Evolutionary conservation across 768 basidiomycete genomes (phyloP).

Genomic region (Kwoniella botswanensis): DNA sequence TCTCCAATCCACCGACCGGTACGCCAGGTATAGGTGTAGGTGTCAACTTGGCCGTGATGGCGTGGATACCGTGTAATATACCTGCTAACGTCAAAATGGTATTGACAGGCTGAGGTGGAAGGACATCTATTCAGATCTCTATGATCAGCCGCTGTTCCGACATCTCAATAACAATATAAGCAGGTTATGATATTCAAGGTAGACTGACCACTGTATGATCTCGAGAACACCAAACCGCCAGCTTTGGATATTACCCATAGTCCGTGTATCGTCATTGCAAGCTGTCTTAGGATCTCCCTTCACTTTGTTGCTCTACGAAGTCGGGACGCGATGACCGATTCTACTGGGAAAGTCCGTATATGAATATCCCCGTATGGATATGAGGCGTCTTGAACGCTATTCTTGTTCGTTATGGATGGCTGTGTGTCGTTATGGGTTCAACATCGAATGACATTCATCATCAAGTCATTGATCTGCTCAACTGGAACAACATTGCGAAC

Average conservation of each 20-base stretch:
- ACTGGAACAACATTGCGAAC: no score
- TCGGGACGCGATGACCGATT: no score
- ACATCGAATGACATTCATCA: no score
- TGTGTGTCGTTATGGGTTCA: no score
- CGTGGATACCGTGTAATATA: slow-evolving; percentile 95
- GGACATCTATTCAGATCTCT: slow-evolving; percentile 70
- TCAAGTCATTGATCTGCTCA: no score
- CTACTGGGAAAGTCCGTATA: no score
- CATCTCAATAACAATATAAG: no score
- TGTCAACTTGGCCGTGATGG: slow-evolving; percentile 91
- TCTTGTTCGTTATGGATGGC: no score
- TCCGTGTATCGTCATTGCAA: slow-evolving; percentile 53
- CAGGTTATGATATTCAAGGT: no score
- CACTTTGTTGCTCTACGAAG: no score
- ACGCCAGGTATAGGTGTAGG: slow-evolving; percentile 62
- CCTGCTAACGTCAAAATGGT: slow-evolving; percentile 82
- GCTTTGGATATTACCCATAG: slow-evolving; percentile 90
- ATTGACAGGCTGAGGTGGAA: slow-evolving; percentile 78
- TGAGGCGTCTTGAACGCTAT: no score
- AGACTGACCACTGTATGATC: slow-evolving; percentile 72
- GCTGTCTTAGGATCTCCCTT: background rate
- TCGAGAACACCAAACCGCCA: slow-evolving; percentile 91
- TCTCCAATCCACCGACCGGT: slow-evolving; percentile 63
- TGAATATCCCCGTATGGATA: no score
- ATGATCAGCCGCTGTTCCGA: background rate